These are phyloP conservation scores for Aegle marmelos DNA, from an alignment of 345 rosid species.

Conservation along the genomic window DNA sequence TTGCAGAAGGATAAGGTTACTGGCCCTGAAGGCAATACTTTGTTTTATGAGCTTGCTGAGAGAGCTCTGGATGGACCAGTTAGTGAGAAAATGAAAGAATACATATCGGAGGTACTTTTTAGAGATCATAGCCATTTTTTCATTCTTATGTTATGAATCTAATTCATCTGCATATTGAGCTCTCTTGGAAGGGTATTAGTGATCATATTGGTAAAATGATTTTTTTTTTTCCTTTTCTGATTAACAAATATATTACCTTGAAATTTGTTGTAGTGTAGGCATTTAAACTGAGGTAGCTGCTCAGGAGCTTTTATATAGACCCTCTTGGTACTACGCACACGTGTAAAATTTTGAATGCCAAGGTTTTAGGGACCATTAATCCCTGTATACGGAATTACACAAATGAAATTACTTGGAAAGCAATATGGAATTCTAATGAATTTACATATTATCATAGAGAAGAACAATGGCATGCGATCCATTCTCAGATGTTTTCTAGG, in stretches of 20 bases:
- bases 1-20: slow-evolving; percentile 81
- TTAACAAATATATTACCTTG: not conserved
- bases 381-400: not conserved
- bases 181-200: not conserved
- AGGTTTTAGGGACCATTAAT: not conserved
- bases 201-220: not conserved
- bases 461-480: not conserved
- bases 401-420: not conserved
- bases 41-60: slow-evolving; percentile 85
- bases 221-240: not conserved
- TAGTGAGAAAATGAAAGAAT: slow-evolving; percentile 57
- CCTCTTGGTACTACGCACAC: not conserved
- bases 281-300: not conserved
- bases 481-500: not conserved
- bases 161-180: not conserved
- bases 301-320: not conserved
- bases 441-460: not conserved
- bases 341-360: not conserved
- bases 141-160: not conserved
- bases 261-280: not conserved
- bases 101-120: slow-evolving; percentile 66
- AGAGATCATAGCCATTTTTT: not conserved
- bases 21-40: slow-evolving; percentile 76
- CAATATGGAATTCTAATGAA: not conserved
- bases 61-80: slow-evolving; percentile 77